Conservation (phyloP, 805 yeast species). For the Ogataea wickerhamii region DNA sequence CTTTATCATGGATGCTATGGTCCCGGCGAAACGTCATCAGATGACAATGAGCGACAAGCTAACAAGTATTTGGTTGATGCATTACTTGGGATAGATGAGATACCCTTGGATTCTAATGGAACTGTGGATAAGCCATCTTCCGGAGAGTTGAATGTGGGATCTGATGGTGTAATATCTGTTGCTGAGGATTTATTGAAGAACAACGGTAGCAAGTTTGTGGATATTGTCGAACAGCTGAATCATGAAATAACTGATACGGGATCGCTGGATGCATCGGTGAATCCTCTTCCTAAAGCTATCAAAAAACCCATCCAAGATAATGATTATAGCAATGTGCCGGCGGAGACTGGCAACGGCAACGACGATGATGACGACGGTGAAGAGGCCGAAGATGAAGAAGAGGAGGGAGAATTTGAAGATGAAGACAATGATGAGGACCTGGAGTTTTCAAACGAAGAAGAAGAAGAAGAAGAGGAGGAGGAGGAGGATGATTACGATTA, state of each 20-base stretch:
- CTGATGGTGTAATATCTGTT: constrained; percentile 36
- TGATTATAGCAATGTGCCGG: no score
- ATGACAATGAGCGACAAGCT: constrained; percentile 35
- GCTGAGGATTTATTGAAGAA: constrained; percentile 78
- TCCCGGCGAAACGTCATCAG: constrained; percentile 32
- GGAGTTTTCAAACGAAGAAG: constrained; percentile 17
- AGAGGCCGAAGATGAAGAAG: constrained; percentile 22
- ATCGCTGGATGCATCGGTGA: not conserved
- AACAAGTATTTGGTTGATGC: constrained; percentile 26
- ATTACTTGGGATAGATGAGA: constrained; percentile 22
- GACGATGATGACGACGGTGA: constrained; percentile 15
- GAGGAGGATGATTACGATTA: constrained; percentile 40
- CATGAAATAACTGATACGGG: constrained; percentile 36
- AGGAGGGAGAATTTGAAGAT: constrained; percentile 23
- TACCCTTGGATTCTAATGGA: constrained; percentile 1
- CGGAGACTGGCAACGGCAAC: constrained; percentile 4
- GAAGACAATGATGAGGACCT: constrained; percentile 21
- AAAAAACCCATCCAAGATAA: not conserved
- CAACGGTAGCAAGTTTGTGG: constrained; percentile 74
- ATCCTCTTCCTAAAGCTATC: not conserved
- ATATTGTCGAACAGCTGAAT: constrained; percentile 75
- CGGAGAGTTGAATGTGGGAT: not conserved
- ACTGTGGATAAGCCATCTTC: not conserved
- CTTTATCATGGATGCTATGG: constrained; percentile 68
- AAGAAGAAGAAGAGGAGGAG: constrained; percentile 23